Conservation (phyloP, 2,329 filamentous ascomycete genomes). For the Bimuria novae-zelandiae region DNA sequence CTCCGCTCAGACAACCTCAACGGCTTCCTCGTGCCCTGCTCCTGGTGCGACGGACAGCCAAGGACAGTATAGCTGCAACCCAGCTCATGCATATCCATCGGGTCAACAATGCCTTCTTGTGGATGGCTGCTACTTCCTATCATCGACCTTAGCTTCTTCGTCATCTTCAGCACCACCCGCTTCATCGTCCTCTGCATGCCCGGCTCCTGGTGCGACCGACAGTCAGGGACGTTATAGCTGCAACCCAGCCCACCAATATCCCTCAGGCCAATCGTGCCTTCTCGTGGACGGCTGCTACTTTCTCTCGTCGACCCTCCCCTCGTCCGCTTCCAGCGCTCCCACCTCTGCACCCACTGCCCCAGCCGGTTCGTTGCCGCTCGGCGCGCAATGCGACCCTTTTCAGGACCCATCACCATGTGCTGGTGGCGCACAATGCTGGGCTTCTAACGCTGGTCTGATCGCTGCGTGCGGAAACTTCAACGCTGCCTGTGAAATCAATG, state of each 20-base stretch:
- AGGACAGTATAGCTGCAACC: slow-evolving; percentile 4
- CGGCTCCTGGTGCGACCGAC: slow-evolving; percentile 1
- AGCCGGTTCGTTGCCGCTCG: slow-evolving; percentile 21
- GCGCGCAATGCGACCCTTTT: slow-evolving; percentile 20
- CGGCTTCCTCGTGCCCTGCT: slow-evolving; percentile 9
- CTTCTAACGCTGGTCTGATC: slow-evolving; percentile 18
- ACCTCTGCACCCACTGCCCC: slow-evolving; percentile 19
- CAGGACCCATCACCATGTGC: slow-evolving; percentile 17
- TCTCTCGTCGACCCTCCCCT: neutral
- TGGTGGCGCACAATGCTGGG: slow-evolving; percentile 19
- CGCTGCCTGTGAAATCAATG: slow-evolving; percentile 16
- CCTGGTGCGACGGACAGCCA: slow-evolving; percentile 1
- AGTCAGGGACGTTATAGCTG: slow-evolving; percentile 4
- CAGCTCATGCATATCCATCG: slow-evolving; percentile 1
- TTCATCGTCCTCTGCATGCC: slow-evolving; percentile 8
- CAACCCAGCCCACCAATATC: slow-evolving; percentile 4
- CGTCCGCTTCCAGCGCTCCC: slow-evolving; percentile 1
- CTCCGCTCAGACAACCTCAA: slow-evolving; percentile 14
- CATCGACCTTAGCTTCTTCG: neutral
- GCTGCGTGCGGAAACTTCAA: slow-evolving; percentile 26
- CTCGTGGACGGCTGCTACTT: slow-evolving; percentile 3
- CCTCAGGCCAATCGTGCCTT: neutral
- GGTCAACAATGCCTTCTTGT: neutral
- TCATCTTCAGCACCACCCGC: slow-evolving; percentile 1
- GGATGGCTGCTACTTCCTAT: slow-evolving; percentile 1